Conservation (phyloP, 2,329 filamentous ascomycete species). For the Mycogone perniciosa region DNA sequence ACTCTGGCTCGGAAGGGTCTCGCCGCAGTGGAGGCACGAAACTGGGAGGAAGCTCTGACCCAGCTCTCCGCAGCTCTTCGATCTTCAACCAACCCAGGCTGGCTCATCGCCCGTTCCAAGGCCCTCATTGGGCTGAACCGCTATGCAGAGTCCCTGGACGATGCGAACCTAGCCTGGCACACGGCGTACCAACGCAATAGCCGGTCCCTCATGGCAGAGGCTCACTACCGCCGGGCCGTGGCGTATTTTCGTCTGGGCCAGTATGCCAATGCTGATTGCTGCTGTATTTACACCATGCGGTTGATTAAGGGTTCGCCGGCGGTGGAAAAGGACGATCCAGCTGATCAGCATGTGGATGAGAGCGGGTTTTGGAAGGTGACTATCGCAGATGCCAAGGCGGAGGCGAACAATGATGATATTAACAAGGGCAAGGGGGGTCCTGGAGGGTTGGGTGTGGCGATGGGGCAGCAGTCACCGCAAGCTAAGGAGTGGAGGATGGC, state of each 20-base stretch:
- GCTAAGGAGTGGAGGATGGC: slow-evolving; percentile 33
- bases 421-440: slow-evolving; percentile 18
- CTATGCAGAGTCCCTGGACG: slow-evolving; percentile 58
- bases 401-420: slow-evolving; percentile 26
- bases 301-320: slow-evolving; percentile 28
- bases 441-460: neutral
- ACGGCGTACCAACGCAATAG: slow-evolving; percentile 61
- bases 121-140: slow-evolving; percentile 63
- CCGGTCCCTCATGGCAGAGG: slow-evolving; percentile 69
- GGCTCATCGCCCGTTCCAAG: slow-evolving; percentile 76
- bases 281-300: slow-evolving; percentile 54
- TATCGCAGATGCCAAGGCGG: slow-evolving; percentile 21
- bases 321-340: slow-evolving; percentile 27
- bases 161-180: slow-evolving; percentile 61
- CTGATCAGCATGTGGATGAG: slow-evolving; percentile 30
- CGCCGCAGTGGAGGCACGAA: slow-evolving; percentile 52
- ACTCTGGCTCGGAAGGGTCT: slow-evolving; percentile 56
- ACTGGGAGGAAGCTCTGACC: slow-evolving; percentile 62
- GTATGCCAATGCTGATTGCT: slow-evolving; percentile 68
- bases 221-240: slow-evolving; percentile 74
- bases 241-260: slow-evolving; percentile 62
- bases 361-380: slow-evolving; percentile 43
- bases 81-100: slow-evolving; percentile 61
- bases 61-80: slow-evolving; percentile 63
- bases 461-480: slow-evolving; percentile 3